Base-by-base conservation (phyloP, 2,329 filamentous ascomycete genomes). In the Apiospora pterosperma region DNA sequence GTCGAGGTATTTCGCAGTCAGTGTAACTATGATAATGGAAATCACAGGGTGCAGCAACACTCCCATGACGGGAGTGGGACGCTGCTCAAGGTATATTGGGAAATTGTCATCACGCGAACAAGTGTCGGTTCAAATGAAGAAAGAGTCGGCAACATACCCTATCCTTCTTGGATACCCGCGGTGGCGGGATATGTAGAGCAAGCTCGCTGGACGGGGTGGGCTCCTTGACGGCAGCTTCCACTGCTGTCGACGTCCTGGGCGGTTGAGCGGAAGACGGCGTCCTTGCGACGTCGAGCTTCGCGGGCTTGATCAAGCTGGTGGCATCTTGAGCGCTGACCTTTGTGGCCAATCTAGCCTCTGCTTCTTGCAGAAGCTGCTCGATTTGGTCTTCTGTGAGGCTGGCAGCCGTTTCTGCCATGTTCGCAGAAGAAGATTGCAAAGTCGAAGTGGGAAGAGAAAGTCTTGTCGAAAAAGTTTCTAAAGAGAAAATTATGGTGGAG, bases 11-110 rank as follows among this genome's bases (percentile, higher is more conserved):
- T 59, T 60, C 73, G 76, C 77, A 69, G 78, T 91, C 89, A 90
- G 88, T 90, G 89, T 91, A 91, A 91, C 89, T 91, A 90, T 90
- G 82, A 83, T 78, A 77, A 76, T 77, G 76, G 81, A 78, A 79
- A 83, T 83, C 83, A 84, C 79, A 83, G 78, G 79, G 77, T 87
- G 88, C 85, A 86, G 90, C 87, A 83, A 86, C 82, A 83, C 85
- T 85, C 58, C 58, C 58, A 60, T 62, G 60, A 39, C 39, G 60
- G 60, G 60, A 28, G 36, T 31, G 36, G 59, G 36, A 41, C 39
- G 59, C 48, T 31, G 48, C 85, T 93, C 91, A 90, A 91, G 86
- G 79, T 76, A 77, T 77, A 55, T 86, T 89, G 86, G 88, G 86
- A 88, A 78, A 67, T 82, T 84, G 90, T 91, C 94, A 88, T 95